Conservation (phyloP, 2,329 filamentous ascomycete genomes). For the Stagonosporopsis tanaceti region DNA sequence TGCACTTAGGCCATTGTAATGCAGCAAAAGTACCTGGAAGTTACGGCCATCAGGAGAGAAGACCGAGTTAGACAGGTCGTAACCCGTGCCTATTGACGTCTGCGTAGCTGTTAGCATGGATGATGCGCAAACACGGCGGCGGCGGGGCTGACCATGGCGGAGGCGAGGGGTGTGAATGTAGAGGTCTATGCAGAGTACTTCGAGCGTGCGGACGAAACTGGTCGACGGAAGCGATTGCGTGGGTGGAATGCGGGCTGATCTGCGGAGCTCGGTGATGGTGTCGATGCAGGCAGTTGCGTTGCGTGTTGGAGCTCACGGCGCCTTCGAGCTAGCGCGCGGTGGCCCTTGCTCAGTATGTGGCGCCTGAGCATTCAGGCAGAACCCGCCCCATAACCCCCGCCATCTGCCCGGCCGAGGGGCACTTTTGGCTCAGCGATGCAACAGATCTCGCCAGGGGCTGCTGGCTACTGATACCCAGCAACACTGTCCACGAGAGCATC, state of each 20-base stretch:
- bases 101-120: conserved; percentile 52
- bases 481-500: not conserved
- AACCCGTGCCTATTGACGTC: conserved; percentile 99
- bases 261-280: conserved; percentile 29
- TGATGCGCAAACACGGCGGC: conserved; percentile 16
- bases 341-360: conserved; percentile 1
- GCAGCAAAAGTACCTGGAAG: conserved; percentile 74
- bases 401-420: conserved; percentile 7
- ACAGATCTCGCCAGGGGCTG: not conserved
- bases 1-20: not conserved
- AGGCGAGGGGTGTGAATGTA: conserved; percentile 4
- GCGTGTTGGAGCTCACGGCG: conserved; percentile 37
- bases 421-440: conserved; percentile 3
- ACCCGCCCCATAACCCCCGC: conserved; percentile 13
- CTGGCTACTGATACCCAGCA: not conserved
- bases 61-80: conserved; percentile 99
- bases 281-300: conserved; percentile 41
- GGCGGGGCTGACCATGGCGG: conserved; percentile 42
- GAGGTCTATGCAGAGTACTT: not conserved
- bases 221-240: not conserved
- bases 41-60: conserved; percentile 99
- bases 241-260: conserved; percentile 5
- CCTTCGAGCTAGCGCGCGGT: conserved; percentile 10
- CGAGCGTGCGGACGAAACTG: not conserved
- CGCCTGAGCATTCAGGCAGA: conserved; percentile 10